Percentiles rank a stretch among this genome's conserved stretches.
These are phyloP conservation scores for Aspergillus sergii DNA, from an alignment of 2,329 filamentous ascomycete genomes.

Conservation along the genomic window DNA sequence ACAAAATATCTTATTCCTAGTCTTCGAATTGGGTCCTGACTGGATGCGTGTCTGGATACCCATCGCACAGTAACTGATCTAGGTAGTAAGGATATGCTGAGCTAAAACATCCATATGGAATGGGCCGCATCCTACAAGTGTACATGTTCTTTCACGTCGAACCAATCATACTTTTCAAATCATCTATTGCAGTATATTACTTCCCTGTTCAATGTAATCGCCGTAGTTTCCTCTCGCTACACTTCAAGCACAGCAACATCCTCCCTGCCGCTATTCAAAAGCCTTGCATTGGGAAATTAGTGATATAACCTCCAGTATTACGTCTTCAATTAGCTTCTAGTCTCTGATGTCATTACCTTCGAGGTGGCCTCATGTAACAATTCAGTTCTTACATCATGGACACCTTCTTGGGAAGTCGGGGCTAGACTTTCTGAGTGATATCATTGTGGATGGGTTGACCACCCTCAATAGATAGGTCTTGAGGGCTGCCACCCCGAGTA, in stretches of 20 bases:
- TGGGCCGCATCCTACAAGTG: too few relatives aligned
- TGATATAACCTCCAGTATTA: too few relatives aligned
- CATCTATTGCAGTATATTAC: accelerated
- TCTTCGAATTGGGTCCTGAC: accelerated
- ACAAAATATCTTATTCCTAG: neutral
- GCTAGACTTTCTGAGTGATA: neutral
- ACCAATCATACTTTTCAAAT: neutral
- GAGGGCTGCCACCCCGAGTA: too few relatives aligned
- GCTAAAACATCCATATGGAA: neutral
- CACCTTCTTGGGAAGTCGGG: neutral
- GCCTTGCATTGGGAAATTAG: neutral
- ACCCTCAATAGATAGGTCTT: too few relatives aligned
- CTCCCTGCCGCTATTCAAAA: neutral
- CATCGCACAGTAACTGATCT: neutral
- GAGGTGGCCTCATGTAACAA: neutral
- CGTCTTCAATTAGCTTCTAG: too few relatives aligned
- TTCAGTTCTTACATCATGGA: neutral
- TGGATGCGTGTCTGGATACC: neutral
- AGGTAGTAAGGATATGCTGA: neutral
- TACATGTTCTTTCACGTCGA: neutral
- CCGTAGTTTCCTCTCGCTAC: accelerated
- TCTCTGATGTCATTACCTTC: neutral
- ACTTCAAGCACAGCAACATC: neutral
- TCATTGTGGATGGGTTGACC: neutral
- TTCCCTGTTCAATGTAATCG: neutral